Evolutionary conservation across 169 alveolate species (phyloP).

Genomic region (Plasmodium yoelii): DNA sequence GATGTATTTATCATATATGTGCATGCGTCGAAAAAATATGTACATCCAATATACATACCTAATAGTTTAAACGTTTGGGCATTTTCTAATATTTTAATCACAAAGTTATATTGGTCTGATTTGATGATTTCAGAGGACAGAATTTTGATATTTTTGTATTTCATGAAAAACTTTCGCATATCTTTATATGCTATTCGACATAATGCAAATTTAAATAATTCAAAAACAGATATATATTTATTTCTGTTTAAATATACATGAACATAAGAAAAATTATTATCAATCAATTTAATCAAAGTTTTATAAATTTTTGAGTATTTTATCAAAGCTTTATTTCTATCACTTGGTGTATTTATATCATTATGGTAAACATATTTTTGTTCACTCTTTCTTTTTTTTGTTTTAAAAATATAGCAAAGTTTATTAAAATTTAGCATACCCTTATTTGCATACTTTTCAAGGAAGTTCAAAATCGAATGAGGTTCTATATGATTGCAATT

Average conservation of each 20-base stretch:
- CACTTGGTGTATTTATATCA: not conserved
- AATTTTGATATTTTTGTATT: conserved; percentile 11
- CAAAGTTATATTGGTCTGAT: conserved; percentile 17
- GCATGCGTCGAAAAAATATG: no score
- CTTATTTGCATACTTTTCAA: conserved; percentile 27
- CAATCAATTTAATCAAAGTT: conserved; percentile 28
- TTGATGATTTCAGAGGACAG: conserved; percentile 24
- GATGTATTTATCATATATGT: not conserved
- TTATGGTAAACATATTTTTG: not conserved
- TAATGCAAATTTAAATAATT: conserved; percentile 36
- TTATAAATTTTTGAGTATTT: conserved; percentile 18
- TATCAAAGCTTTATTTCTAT: not conserved
- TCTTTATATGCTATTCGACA: conserved; percentile 15
- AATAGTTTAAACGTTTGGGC: conserved; percentile 29
- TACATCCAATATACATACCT: conserved; percentile 2
- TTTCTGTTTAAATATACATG: conserved; percentile 42
- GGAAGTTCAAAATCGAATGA: conserved; percentile 12
- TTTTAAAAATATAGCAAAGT: conserved; percentile 43
- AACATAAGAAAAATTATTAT: conserved; percentile 34
- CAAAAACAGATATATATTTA: conserved; percentile 49
- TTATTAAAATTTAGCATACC: conserved; percentile 5
- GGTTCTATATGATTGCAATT: not conserved
- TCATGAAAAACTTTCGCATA: conserved; percentile 21
- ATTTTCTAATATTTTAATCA: conserved; percentile 26
- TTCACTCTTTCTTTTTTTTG: conserved; percentile 5